A percentile compares a stretch with the other conserved stretches of the same genome.
Evolutionary conservation across 78 protist species (phyloP).

Genomic region (slime mould (Dictyostelium discoideum)): dicty_2.7 NC_007089.4:5196501-5197000

Average conservation of each 20-base stretch:
- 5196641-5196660: slow-evolving; percentile 18
- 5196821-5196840: slow-evolving; percentile 4
- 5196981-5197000: background rate
- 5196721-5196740: background rate
- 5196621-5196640: slow-evolving; percentile 45
- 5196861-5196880: slow-evolving; percentile 5
- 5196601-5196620: slow-evolving; percentile 7
- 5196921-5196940: background rate
- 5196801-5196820: slow-evolving; percentile 74
- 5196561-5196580: slow-evolving; percentile 56
- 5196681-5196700: slow-evolving; percentile 15
- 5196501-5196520: slow-evolving; percentile 96
- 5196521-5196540: slow-evolving; percentile 84
- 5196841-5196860: too few species aligned
- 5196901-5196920: background rate
- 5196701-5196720: slow-evolving; percentile 36
- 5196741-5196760: background rate
- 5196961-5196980: background rate
- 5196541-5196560: slow-evolving; percentile 24
- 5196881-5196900: background rate
- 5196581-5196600: slow-evolving; percentile 50
- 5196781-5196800: slow-evolving; percentile 16
- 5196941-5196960: background rate
- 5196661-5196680: background rate
- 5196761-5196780: background rate